phyloP scores from a whole-genome alignment of 257 asterid species.

The Haberlea rhodopensis region DNA sequence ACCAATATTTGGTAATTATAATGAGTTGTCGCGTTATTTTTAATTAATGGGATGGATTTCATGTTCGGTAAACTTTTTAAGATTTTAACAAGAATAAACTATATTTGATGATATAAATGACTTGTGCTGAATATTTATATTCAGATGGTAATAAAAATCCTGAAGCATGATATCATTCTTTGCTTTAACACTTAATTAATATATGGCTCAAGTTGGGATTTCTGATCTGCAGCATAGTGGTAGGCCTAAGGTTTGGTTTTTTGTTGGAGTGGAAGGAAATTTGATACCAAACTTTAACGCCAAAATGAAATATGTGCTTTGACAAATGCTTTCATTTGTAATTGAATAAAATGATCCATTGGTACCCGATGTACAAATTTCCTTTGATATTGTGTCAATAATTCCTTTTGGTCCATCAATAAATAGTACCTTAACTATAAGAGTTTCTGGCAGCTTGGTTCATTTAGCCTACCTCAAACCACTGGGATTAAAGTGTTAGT shows the following conservation, averaged over 20 bases:
- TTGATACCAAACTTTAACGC: no score
- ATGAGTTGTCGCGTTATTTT: neutral
- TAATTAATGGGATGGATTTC: neutral
- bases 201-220: no score
- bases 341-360: neutral
- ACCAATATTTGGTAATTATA: neutral
- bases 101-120: conserved; percentile 19
- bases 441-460: no score
- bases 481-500: no score
- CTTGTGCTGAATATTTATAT: conserved; percentile 9
- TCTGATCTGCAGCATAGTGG: no score
- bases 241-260: no score
- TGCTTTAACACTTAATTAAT: conserved; percentile 21
- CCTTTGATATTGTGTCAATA: neutral
- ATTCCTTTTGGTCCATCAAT: no score
- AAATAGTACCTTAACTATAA: no score
- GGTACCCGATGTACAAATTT: neutral
- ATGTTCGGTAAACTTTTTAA: neutral
- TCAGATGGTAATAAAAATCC: neutral
- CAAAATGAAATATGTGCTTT: neutral
- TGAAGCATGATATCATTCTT: conserved; percentile 16
- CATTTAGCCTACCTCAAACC: no score
- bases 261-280: no score
- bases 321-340: neutral
- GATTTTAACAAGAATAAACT: neutral